Evolutionary conservation across 2,329 filamentous ascomycete species (phyloP), one percentile per base, ranked within the genome.

Genomic region (Nemania bipapillata): DNA sequence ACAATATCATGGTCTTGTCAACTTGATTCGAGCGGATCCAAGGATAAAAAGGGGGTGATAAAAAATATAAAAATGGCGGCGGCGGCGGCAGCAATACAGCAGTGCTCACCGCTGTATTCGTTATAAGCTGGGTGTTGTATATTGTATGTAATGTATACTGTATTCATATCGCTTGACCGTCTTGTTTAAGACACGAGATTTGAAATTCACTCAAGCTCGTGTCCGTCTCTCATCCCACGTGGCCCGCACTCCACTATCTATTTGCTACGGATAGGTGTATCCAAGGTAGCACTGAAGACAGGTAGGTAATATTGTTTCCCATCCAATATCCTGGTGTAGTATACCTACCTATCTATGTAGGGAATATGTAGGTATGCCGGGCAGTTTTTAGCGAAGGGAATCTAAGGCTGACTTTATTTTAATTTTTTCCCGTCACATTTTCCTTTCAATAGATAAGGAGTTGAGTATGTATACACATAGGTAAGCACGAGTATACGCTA

Each of bases 191-290:
- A 65, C 56, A 66, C 45, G 56, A 63, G 59, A 40, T 59, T 50
- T 54, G 28, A 55, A 67, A 67, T 63, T 63, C 26, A 56, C 53
- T 62, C 58, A 58, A 59, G 37, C 63, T 69, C 55, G 64, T 57
- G 58, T 52, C 67, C 53, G 58, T 52, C 67, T 50, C 62, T 5
- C 35, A 62, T 70, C 73, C 71, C 73, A 75, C 74, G 74, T 74
- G 74, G 73, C 67, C 70, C 59, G 5, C 56, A 66, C 58, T 56
- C 61, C 72, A 63, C 56, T 64, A 69, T 72, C 72, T 74, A 74
- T 74, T 75, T 75, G 72, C 72, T 73, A 65, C 15, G 49, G 47
- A 49, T 52, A 56, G 12, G 65, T 47, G 24, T 45, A 54, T 42
- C 47, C 12, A 26, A 50, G 47, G 24, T 50, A 28, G 7, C 22